Evolutionary conservation across 192 early-diverging fungal genomes (phyloP).

Genomic region (Backusella circina): DNA sequence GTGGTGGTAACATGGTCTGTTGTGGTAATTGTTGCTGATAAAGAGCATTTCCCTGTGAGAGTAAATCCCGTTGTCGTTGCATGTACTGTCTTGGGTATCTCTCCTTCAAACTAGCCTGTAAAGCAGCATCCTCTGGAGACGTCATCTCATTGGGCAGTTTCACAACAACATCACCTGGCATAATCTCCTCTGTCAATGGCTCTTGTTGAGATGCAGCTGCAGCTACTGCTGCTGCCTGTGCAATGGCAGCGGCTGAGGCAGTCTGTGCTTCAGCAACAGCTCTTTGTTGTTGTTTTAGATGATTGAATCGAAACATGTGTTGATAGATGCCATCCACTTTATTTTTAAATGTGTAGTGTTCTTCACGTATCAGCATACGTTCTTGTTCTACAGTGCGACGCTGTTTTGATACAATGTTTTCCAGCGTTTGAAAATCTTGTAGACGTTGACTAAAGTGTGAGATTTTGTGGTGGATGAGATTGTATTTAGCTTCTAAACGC

Average conservation of each 20-base stretch:
- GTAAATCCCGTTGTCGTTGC: background rate
- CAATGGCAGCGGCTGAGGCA: background rate
- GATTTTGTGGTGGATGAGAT: constrained; percentile 80
- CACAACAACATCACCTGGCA: background rate
- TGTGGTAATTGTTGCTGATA: constrained; percentile 8
- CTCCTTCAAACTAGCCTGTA: background rate
- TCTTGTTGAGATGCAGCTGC: background rate
- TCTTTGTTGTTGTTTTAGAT: background rate
- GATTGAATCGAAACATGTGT: background rate
- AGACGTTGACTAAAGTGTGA: constrained; percentile 78
- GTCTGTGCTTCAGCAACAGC: background rate
- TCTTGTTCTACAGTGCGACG: constrained; percentile 74
- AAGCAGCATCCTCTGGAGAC: background rate
- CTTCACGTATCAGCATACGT: constrained; percentile 57
- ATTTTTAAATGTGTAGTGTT: constrained; percentile 52
- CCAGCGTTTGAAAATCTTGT: constrained; percentile 90
- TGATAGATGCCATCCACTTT: constrained; percentile 14
- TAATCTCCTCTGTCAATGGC: background rate
- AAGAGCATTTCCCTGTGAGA: background rate
- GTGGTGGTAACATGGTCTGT: background rate
- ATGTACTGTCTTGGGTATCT: constrained; percentile 14
- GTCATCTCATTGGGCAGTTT: background rate
- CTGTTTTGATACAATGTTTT: constrained; percentile 79
- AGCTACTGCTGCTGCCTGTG: background rate
- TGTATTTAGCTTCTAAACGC: constrained; percentile 61